Conservation (phyloP, 2,329 filamentous ascomycete genomes). For the Aspergillus ochraceoroseus region DNA sequence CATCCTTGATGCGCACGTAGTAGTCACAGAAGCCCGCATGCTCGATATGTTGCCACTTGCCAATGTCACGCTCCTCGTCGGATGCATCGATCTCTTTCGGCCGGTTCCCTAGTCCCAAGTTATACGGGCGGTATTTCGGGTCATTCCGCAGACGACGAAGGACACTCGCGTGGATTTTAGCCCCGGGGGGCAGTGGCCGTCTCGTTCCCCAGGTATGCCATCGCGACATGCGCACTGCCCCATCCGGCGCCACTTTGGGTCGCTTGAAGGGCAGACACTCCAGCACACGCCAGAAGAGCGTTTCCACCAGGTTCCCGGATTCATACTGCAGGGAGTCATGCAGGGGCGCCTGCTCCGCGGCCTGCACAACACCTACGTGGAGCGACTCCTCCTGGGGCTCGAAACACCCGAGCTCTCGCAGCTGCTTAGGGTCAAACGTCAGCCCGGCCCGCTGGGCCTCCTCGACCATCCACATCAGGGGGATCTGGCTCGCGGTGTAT, state of each 20-base stretch:
- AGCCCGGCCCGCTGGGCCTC: conserved; percentile 60
- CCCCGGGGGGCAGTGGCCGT: conserved; percentile 13
- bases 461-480: conserved; percentile 63
- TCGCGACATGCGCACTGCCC: conserved; percentile 12
- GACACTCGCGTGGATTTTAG: conserved; percentile 19
- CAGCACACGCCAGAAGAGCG: conserved; percentile 21
- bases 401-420: conserved; percentile 21
- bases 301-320: conserved; percentile 14
- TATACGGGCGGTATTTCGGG: conserved; percentile 18
- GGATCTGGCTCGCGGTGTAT: conserved; percentile 58
- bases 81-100: neutral
- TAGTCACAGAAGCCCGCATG: neutral
- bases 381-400: conserved; percentile 5
- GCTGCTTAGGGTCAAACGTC: conserved; percentile 52
- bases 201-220: conserved; percentile 19
- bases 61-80: conserved; percentile 9
- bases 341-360: conserved; percentile 12
- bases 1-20: neutral
- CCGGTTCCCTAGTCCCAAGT: conserved; percentile 19
- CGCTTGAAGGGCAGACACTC: conserved; percentile 20
- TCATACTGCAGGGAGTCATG: conserved; percentile 21
- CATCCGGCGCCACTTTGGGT: conserved; percentile 16
- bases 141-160: conserved; percentile 14
- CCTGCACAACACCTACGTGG: conserved; percentile 7
- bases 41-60: conserved; percentile 11